Evolutionary conservation across 352 stramenopile species (phyloP), one percentile per base, ranked within the genome.

Genomic region (Pythium plurisporium): DNA sequence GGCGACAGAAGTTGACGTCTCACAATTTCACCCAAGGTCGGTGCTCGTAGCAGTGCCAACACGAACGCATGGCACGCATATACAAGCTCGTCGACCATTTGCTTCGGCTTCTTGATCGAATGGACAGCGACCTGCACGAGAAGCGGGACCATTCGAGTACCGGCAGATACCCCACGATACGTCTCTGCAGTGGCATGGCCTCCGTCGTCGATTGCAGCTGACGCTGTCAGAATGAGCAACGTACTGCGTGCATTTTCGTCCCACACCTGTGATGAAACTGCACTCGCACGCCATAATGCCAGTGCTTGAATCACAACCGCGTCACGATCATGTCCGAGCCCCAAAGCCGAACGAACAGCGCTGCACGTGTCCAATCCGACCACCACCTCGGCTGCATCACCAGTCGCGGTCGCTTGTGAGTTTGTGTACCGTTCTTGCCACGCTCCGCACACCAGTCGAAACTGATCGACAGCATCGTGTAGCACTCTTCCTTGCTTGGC

Each of bases 401-500:
- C n/a, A 10, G 34, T 6, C 14, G 20, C 34, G 34, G n/a, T 20
- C 34, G n/a, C n/a, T n/a, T 41, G 14, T 41, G 34, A 15, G 9
- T n/a, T 7, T n/a, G 8, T n/a, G 14, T 53, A 61, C 7, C 43
- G 30, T 2, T 50, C 19, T 29, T 19, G 27, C 53, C 53, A 61
- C 6, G 11, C 4, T 4, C 9, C 22, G 12, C 33, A 46, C 5
- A 51, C 19, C 14, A 27, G 19, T 15, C 43, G 53, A 41, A 61
- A 61, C 23, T 31, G 6, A 10, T 25, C 4, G 10, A 30, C 53
- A 7, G 30, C 42, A 5, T 46, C 43, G 8, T 53, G 42, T 14
- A 61, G 14, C 17, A n/a, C 23, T 5, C 53, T 22, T 1, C 40
- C 6, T 38, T 54, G 53, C 34, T 53, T 61, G 31, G 53, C 53